Percentiles rank a stretch among this genome's conserved stretches.
These are phyloP conservation scores for Hura crepitans DNA, from an alignment of 441 rosid genomes.

Conservation along the genomic window DNA sequence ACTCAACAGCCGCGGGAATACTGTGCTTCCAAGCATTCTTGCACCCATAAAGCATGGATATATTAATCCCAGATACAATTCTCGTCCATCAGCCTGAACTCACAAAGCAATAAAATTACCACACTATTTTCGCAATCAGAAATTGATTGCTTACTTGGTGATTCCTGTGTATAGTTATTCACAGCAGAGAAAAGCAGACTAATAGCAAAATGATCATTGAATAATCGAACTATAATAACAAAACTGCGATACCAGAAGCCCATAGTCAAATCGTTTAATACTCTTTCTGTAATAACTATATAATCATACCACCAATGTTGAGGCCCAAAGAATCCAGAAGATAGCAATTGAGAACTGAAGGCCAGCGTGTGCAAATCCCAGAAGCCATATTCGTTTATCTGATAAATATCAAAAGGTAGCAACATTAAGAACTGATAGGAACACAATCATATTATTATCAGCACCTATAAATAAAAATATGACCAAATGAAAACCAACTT, in stretches of 20 bases:
- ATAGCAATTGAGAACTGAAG: conserved; percentile 72
- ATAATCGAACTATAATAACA: conserved; percentile 7
- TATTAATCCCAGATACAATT: conserved; percentile 72
- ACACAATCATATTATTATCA: neutral
- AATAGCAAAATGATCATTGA: conserved; percentile 1
- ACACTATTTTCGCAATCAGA: conserved; percentile 4
- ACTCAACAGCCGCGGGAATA: conserved; percentile 75
- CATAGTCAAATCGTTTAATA: conserved; percentile 11
- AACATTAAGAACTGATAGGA: neutral
- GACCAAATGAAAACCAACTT: conserved; percentile 1
- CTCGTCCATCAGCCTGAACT: conserved; percentile 93
- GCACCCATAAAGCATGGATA: conserved; percentile 81
- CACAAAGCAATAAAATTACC: conserved; percentile 13
- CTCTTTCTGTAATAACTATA: conserved; percentile 8
- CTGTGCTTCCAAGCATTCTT: conserved; percentile 90
- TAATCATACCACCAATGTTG: conserved; percentile 76
- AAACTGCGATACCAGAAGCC: conserved; percentile 13
- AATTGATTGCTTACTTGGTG: conserved; percentile 3
- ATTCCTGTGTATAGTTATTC: neutral
- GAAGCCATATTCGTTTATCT: conserved; percentile 82
- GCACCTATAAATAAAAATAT: neutral
- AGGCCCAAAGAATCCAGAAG: conserved; percentile 97
- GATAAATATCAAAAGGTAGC: conserved; percentile 20
- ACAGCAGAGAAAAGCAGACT: neutral
- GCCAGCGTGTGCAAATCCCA: conserved; percentile 74